phyloP scores from a whole-genome alignment of 2,329 filamentous ascomycete genomes.

The Fusarium graminum region DNA sequence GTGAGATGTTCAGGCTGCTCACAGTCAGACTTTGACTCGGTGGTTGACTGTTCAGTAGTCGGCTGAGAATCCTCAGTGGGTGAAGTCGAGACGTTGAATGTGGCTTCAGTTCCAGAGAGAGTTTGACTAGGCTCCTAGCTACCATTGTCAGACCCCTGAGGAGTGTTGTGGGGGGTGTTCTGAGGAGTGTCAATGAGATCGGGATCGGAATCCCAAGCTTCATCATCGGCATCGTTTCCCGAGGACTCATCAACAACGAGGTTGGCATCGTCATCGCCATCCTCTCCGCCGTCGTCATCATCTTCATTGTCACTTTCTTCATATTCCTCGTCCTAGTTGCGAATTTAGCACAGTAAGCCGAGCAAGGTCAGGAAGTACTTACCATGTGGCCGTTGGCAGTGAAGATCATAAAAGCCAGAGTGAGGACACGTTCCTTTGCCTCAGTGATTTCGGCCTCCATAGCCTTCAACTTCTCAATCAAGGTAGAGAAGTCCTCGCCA shows the following conservation, averaged over 20 bases:
- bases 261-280: too few species aligned
- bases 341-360: neutral
- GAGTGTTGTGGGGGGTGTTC: neutral
- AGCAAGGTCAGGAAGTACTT: neutral
- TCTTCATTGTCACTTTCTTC: neutral
- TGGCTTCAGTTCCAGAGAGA: neutral
- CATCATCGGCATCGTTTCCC: neutral
- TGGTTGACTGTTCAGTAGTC: neutral
- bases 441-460: neutral
- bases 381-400: neutral
- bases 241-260: neutral
- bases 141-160: neutral
- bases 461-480: neutral
- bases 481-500: neutral
- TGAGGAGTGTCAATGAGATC: neutral
- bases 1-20: neutral
- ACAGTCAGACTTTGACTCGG: neutral
- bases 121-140: neutral
- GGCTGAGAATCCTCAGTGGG: neutral
- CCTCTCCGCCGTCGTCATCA: too few species aligned
- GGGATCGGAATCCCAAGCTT: neutral
- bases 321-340: neutral
- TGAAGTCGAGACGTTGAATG: neutral
- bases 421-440: neutral
- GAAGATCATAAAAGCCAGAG: neutral